Base-by-base conservation (phyloP, 1,284 basidiomycete species). In the Ustilago esculenta region DNA sequence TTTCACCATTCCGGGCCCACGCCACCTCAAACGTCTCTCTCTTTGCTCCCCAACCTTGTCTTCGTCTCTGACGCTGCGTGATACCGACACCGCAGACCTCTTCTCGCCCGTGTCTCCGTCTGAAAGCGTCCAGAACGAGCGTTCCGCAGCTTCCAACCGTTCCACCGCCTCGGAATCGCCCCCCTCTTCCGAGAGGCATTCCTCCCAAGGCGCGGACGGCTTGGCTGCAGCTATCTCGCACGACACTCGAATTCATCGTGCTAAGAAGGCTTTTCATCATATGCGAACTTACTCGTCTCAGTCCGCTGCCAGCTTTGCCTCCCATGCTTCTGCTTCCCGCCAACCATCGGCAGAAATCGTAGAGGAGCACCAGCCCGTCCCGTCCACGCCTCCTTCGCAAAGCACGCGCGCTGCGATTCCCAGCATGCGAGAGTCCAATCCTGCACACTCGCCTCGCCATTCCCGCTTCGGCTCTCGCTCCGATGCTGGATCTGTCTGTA, bases 21-120 rank as follows among this genome's bases (percentile, higher is more conserved):
- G 66, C 40, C 67, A 70, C 44, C 67, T 65, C 30, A 70, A 70
- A 46, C 67, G 56, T 39, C 67, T 70, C 37, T 70, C 67, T 4
- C 56, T 70, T 25, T 65, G 60, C 46, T 64, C 67, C 9, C 56
- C 61, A 0, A 56, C 55, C n/a, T 18, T 65, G 15, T 56, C 66
- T 5, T 48, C 59, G 29, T 56, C 61, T 12, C 44, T 52, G 25
- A 45, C 37, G 15, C 29, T 64, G 11, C 47, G 52, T 32, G 48
- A 52, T 18, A 17, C 23, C 15, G 46, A 51, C 12, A 37, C 37
- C n/a, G 24, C 36, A 3, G 60, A 69, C 30, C 46, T 56, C 10
- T 64, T 64, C 45, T 55, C 60, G n/a, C 54, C 54, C 2, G 10
- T 47, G 15, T 5, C 43, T 12, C 30, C 14, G 8, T 48, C 65